Conservation (phyloP, 768 basidiomycete genomes). For the Boletus reticuloceps region DNA sequence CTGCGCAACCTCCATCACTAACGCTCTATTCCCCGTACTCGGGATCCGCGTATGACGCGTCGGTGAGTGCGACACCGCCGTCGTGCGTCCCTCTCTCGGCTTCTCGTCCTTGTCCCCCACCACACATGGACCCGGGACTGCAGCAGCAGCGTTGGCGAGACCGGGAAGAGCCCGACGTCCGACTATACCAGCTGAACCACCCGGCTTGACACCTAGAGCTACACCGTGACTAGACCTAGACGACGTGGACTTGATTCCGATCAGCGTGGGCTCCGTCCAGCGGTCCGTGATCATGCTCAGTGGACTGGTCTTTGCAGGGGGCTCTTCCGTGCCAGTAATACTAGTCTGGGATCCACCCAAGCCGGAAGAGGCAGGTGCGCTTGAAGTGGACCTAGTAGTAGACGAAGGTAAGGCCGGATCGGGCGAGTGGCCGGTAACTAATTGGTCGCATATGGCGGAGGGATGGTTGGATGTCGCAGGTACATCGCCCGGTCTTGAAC, state of each 20-base stretch:
- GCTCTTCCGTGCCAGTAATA: neutral
- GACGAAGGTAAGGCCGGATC: neutral
- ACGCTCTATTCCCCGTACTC: conserved; percentile 65
- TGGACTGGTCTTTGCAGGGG: conserved; percentile 5
- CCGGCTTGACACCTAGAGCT: conserved; percentile 6
- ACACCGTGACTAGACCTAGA: neutral
- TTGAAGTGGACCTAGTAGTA: neutral
- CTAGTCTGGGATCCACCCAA: neutral
- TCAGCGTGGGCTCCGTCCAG: conserved; percentile 33
- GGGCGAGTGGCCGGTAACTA: neutral
- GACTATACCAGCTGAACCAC: conserved; percentile 27
- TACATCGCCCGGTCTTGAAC: neutral
- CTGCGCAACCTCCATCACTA: conserved; percentile 79
- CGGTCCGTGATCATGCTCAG: conserved; percentile 21
- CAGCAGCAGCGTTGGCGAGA: conserved; percentile 18
- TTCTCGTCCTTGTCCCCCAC: conserved; percentile 1
- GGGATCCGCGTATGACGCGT: conserved; percentile 55
- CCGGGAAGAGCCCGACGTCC: conserved; percentile 45
- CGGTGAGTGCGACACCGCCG: conserved; percentile 29
- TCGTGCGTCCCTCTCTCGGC: conserved; percentile 21
- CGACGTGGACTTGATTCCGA: conserved; percentile 29
- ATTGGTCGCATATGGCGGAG: neutral
- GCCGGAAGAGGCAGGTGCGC: neutral
- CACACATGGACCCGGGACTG: neutral
- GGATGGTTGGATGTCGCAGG: neutral